Percentiles rank a stretch among this genome's conserved stretches.
Conservation (phyloP, 2,329 filamentous ascomycete genomes). For the Epicoccum nigrum region DNA sequence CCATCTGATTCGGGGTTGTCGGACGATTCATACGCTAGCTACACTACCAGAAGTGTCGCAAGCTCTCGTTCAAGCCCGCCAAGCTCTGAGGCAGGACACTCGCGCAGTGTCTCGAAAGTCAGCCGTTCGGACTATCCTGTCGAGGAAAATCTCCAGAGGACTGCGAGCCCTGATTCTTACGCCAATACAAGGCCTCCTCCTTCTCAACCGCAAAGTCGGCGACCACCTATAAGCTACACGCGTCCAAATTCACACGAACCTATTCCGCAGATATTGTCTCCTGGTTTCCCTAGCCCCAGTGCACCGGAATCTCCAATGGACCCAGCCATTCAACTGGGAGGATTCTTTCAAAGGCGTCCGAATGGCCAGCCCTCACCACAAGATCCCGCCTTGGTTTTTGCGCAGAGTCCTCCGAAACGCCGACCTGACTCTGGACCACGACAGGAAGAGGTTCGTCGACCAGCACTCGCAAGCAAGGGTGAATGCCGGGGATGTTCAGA, state of each 20-base stretch:
- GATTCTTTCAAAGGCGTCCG: constrained; percentile 27
- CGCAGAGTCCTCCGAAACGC: constrained; percentile 21
- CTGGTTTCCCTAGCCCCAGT: constrained; percentile 25
- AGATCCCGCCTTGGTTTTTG: constrained; percentile 23
- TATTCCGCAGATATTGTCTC: constrained; percentile 28
- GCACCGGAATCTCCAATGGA: constrained; percentile 49
- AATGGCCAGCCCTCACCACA: constrained; percentile 17
- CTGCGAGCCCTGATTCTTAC: constrained; percentile 40
- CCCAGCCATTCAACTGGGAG: constrained; percentile 47
- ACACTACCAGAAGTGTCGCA: constrained; percentile 41
- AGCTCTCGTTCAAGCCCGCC: constrained; percentile 50
- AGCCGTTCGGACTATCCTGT: constrained; percentile 28
- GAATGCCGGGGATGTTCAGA: constrained; percentile 82
- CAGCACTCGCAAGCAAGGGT: constrained; percentile 63
- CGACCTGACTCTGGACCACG: constrained; percentile 22
- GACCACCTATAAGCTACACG: constrained; percentile 27
- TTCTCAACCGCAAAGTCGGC: constrained; percentile 20
- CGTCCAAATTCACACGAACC: constrained; percentile 30
- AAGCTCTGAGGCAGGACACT: constrained; percentile 43
- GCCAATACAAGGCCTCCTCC: constrained; percentile 25
- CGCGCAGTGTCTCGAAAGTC: constrained; percentile 40
- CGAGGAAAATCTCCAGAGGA: constrained; percentile 36
- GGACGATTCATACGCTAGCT: constrained; percentile 45
- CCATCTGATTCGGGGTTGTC: constrained; percentile 50
- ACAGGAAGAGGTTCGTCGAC: constrained; percentile 29